Percentiles rank a stretch among this genome's conserved stretches.
These are phyloP conservation scores for Tulasnella calospora DNA, from an alignment of 768 basidiomycete species.

Conservation along the genomic window DNA sequence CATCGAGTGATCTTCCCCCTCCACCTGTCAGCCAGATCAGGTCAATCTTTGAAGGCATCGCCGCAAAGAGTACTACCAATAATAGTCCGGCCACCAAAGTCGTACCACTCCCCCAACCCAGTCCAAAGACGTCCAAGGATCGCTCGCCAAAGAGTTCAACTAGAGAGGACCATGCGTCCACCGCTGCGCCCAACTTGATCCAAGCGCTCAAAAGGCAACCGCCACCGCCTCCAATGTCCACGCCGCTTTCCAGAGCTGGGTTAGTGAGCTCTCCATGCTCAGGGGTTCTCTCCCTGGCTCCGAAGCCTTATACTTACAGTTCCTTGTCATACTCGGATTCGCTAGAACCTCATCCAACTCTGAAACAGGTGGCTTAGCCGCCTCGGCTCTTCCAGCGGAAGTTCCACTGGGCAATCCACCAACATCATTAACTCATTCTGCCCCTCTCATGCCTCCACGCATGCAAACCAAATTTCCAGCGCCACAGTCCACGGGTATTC, in stretches of 20 bases:
- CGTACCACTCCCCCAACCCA: conserved; percentile 14
- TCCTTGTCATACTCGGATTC: neutral
- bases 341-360: neutral
- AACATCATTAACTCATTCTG: neutral
- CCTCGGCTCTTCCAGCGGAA: neutral
- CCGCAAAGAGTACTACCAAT: neutral
- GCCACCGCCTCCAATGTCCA: neutral
- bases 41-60: conserved; percentile 17
- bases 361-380: neutral
- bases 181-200: neutral
- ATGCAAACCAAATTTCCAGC: neutral
- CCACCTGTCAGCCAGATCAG: conserved; percentile 10
- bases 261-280: neutral
- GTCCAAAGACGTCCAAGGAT: neutral
- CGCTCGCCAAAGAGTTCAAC: neutral
- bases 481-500: neutral
- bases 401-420: neutral
- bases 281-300: neutral
- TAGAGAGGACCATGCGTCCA: neutral
- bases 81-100: conserved; percentile 3
- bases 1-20: neutral
- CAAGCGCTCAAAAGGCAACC: conserved; percentile 9
- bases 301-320: neutral
- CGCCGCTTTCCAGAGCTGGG: neutral
- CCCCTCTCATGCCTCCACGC: neutral